Evolutionary conservation across 1,139 yeast species (phyloP).

Genomic region (Geotrichum reessii): DNA sequence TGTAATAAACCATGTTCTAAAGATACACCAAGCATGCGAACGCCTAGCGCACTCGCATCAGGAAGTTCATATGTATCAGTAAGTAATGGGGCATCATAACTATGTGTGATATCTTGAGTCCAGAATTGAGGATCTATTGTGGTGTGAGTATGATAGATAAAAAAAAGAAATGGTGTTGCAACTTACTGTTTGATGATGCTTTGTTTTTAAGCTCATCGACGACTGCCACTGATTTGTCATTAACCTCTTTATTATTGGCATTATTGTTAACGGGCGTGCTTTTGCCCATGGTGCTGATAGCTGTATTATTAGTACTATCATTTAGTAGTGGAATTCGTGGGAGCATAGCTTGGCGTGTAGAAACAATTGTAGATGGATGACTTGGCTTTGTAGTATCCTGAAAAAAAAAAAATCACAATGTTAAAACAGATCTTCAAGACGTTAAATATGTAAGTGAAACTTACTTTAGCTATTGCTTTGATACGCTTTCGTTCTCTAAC

Average conservation of each 20-base stretch:
- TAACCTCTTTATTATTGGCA: constrained; percentile 6
- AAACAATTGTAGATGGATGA: constrained; percentile 67
- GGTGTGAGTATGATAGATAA: neutral
- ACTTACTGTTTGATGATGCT: neutral
- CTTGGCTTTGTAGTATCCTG: constrained; percentile 72
- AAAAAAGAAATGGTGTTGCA: neutral
- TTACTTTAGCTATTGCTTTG: constrained; percentile 61
- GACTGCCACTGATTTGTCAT: neutral
- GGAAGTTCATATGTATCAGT: constrained; percentile 79
- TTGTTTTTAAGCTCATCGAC: neutral
- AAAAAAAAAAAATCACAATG: constrained; percentile 9
- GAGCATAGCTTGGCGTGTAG: constrained; percentile 76
- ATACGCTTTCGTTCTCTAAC: constrained; percentile 79
- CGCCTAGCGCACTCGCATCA: constrained; percentile 62
- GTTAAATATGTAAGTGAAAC: constrained; percentile 2
- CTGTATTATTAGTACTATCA: neutral
- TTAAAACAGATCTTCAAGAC: neutral
- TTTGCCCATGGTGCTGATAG: constrained; percentile 41
- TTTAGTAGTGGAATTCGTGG: constrained; percentile 66
- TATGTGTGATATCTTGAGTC: constrained; percentile 90
- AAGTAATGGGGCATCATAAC: constrained; percentile 78
- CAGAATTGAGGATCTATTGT: constrained; percentile 52
- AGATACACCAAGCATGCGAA: constrained; percentile 74
- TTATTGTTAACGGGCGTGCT: constrained; percentile 2
- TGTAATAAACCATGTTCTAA: constrained; percentile 92